A percentile compares a stretch with the other conserved stretches of the same genome.
Evolutionary conservation across 768 basidiomycete genomes (phyloP).

Genomic region (Lactarius hengduanensis): DNA sequence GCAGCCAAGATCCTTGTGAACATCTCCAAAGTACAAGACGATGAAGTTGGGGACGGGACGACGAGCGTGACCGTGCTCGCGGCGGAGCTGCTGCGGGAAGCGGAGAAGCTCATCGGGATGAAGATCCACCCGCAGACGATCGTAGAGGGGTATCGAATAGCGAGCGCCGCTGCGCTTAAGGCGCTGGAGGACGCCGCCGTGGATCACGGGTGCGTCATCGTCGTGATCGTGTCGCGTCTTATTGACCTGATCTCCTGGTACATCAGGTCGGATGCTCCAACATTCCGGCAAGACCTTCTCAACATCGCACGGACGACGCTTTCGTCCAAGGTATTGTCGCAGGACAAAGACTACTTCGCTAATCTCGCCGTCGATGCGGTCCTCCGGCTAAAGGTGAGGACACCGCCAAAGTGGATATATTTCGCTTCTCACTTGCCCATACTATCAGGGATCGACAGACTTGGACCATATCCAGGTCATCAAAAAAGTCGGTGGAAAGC

Average conservation of each 20-base stretch:
- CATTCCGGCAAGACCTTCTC: slow-evolving; percentile 87
- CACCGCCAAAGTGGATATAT: neutral
- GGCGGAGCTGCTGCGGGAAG: slow-evolving; percentile 88
- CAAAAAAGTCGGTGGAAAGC: slow-evolving; percentile 99
- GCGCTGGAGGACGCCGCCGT: slow-evolving; percentile 81
- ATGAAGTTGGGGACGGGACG: slow-evolving; percentile 97
- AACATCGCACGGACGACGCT: slow-evolving; percentile 97
- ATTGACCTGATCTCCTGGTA: neutral
- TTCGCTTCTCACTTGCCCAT: neutral
- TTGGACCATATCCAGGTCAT: slow-evolving; percentile 99
- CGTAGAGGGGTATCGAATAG: slow-evolving; percentile 94
- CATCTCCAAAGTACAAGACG: slow-evolving; percentile 99
- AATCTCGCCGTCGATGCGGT: slow-evolving; percentile 98
- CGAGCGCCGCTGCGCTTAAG: slow-evolving; percentile 76
- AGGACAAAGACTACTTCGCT: slow-evolving; percentile 97
- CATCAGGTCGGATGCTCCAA: slow-evolving; percentile 60
- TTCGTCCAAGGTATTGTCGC: slow-evolving; percentile 92
- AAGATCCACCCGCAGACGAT: slow-evolving; percentile 99
- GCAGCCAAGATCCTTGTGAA: slow-evolving; percentile 99
- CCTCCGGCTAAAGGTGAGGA: slow-evolving; percentile 75
- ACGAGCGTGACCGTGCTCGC: slow-evolving; percentile 91
- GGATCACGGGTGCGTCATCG: slow-evolving; percentile 73
- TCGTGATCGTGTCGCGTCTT: neutral
- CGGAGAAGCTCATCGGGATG: slow-evolving; percentile 87
- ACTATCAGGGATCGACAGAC: slow-evolving; percentile 81